Percentiles rank a stretch among this genome's conserved stretches.
Evolutionary conservation across 1,139 yeast species (phyloP).

Genomic region (Yamadazyma diospyri): DNA sequence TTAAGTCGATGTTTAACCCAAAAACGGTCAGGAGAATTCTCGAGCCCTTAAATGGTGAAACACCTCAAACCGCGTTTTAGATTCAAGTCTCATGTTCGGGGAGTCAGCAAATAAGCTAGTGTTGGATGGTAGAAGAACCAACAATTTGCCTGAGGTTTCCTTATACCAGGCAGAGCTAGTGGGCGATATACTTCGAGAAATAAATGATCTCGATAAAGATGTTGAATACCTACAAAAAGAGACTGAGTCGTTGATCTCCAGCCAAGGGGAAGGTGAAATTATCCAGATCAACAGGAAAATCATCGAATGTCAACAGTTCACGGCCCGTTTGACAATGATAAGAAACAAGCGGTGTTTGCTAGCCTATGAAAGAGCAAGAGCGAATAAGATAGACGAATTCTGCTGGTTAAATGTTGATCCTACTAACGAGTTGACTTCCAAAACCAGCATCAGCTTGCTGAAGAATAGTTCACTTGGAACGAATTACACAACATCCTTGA

Average conservation of each 20-base stretch:
- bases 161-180: slow-evolving; percentile 75
- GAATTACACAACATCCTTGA: slow-evolving; percentile 29
- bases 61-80: no score
- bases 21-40: no score
- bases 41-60: no score
- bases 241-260: slow-evolving; percentile 9
- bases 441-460: slow-evolving; percentile 6
- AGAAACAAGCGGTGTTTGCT: slow-evolving; percentile 84
- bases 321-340: slow-evolving; percentile 77
- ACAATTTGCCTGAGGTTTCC: slow-evolving; percentile 65
- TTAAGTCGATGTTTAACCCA: no score
- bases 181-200: slow-evolving; percentile 59
- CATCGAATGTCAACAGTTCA: slow-evolving; percentile 70
- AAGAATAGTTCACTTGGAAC: slow-evolving; percentile 14
- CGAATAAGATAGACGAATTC: slow-evolving; percentile 62
- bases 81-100: slow-evolving; percentile 91
- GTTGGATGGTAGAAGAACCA: slow-evolving; percentile 78
- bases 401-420: slow-evolving; percentile 64
- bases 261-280: slow-evolving; percentile 20
- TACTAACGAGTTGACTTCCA: slow-evolving; percentile 14
- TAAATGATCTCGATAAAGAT: slow-evolving; percentile 53
- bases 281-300: slow-evolving; percentile 40
- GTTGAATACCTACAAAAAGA: slow-evolving; percentile 34
- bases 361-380: slow-evolving; percentile 75
- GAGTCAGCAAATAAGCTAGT: slow-evolving; percentile 80